phyloP scores from a whole-genome alignment of 2,329 filamentous ascomycete species.

The Fusarium sp. region DNA sequence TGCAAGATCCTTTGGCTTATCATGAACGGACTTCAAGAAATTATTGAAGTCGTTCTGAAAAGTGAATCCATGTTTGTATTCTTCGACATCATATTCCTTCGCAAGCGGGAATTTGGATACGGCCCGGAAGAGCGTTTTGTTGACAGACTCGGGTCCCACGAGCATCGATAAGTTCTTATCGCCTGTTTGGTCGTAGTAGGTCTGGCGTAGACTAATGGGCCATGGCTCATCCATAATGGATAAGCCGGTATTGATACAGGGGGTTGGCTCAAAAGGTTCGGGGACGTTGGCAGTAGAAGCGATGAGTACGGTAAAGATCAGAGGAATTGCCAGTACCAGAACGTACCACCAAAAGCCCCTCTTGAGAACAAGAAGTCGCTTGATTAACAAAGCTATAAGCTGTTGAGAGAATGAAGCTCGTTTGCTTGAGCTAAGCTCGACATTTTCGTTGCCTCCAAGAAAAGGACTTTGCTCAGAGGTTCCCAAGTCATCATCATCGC shows the following conservation, averaged over 20 bases:
- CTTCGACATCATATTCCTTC: background rate
- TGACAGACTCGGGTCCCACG: background rate
- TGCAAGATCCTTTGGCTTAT: background rate
- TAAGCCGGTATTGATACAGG: background rate
- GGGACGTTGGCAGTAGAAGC: background rate
- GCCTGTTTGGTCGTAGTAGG: background rate
- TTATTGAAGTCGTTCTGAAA: background rate
- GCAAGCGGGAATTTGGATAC: background rate
- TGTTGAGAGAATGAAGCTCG: background rate
- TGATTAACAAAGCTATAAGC: background rate
- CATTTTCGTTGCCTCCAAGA: background rate
- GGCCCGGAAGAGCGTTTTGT: background rate
- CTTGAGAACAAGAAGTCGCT: background rate
- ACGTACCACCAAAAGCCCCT: slow-evolving; percentile 13
- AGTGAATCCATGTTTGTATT: background rate
- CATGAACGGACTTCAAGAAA: background rate
- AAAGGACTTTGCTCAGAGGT: background rate
- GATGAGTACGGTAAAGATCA: background rate
- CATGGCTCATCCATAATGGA: background rate
- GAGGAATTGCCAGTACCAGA: background rate
- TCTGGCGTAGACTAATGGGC: background rate
- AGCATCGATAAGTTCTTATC: background rate
- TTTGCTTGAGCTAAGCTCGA: background rate
- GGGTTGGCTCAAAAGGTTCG: background rate
- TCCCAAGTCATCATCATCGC: background rate